Evolutionary conservation across 2,329 filamentous ascomycete species (phyloP), one percentile per base, ranked within the genome.

Genomic region (Boeremia lycopersici): DNA sequence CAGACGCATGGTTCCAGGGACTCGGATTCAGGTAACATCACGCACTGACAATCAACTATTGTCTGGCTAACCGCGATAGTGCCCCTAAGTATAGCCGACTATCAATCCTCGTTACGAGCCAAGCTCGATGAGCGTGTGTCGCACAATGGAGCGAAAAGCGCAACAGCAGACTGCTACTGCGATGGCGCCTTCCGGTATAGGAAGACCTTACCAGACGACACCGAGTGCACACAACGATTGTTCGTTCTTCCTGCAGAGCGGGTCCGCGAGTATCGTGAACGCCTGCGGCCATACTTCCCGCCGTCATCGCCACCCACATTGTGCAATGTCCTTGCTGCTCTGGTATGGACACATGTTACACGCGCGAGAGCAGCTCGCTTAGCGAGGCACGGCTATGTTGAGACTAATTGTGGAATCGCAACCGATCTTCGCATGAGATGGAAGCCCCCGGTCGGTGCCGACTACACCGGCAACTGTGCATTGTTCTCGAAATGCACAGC

Each of bases 311-410:
- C 61, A 15, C 63, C 67, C 0, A 70, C 67, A 8, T 64, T 71
- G 46, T 74, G 64, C 55, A 73, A 72, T 43, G 62, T 73, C 5
- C 60, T 74, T 33, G 65, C 69, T 17, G 70, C 71, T 15, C 47
- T 74, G 28, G 61, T 73, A 11, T 74, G 71, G 71, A 72, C 69
- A n/a, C 69, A 73, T 35, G 62, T 72, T 30, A 73, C 70, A 38
- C 67, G 71, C 15, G 70, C 71, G 41, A 63, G 71, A 59, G 64
- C 62, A 35, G 35, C 42, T 4, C 63, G 67, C 39, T 43, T 71
- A 34, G 38, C 47, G 13, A 38, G 60, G n/a, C 58, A 54, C 36
- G 59, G 58, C 3, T 40, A 67, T 36, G 55, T 63, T 13, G 50
- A 66, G 36, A 69, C 70, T 2, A 70, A 62, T 15, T 53, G 69